These are phyloP conservation scores for Lactarius akahatsu DNA, from an alignment of 768 basidiomycete genomes.

Conservation along the genomic window DNA sequence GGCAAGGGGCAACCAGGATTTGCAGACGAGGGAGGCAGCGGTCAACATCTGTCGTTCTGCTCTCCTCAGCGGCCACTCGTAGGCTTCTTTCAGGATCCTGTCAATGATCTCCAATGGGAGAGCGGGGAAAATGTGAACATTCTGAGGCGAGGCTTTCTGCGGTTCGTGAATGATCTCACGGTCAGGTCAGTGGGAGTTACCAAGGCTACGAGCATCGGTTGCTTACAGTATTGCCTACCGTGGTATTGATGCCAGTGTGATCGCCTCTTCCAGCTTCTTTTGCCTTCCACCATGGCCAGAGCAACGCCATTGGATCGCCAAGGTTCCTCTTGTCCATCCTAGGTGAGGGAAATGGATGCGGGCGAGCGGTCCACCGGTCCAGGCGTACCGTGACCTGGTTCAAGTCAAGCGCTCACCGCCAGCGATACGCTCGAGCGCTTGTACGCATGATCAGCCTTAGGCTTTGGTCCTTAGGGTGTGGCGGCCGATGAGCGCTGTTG, in stretches of 20 bases:
- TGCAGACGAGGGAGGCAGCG: conserved; percentile 19
- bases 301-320: not conserved
- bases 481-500: not conserved
- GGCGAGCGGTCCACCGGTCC: not conserved
- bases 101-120: conserved; percentile 20
- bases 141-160: conserved; percentile 1
- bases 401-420: not conserved
- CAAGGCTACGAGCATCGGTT: conserved; percentile 2
- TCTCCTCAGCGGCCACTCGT: conserved; percentile 4
- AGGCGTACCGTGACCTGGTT: not conserved
- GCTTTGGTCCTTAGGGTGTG: not conserved
- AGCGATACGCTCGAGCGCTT: not conserved
- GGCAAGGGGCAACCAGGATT: conserved; percentile 17
- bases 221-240: not conserved
- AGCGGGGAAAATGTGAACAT: conserved; percentile 4
- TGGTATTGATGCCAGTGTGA: not conserved
- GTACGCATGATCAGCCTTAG: not conserved
- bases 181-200: conserved; percentile 1
- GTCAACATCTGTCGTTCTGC: conserved; percentile 4
- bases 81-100: conserved; percentile 15
- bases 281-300: conserved; percentile 3
- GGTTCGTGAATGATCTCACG: not conserved
- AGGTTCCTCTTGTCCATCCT: not conserved
- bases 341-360: not conserved
- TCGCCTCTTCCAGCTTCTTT: not conserved